Evolutionary conservation across 495 filamentous ascomycete genomes (phyloP).

Genomic region (Talaromyces nanjingensis): DNA sequence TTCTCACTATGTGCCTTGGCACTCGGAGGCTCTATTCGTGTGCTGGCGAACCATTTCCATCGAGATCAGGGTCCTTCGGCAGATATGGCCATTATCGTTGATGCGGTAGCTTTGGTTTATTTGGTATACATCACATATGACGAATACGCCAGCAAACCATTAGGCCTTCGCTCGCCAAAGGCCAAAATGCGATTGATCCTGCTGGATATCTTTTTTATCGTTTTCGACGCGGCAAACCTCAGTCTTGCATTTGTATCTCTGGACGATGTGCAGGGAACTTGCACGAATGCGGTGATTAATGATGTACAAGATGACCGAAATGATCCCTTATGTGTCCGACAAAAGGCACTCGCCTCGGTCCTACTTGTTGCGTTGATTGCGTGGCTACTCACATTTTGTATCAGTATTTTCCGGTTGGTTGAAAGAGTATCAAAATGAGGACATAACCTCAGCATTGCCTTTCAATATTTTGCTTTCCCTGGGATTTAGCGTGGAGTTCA

Average conservation of each 20-base stretch:
- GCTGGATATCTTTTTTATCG: slow-evolving; percentile 90
- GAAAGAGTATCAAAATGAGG: slow-evolving; percentile 46
- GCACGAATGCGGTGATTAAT: slow-evolving; percentile 35
- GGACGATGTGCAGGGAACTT: slow-evolving; percentile 61
- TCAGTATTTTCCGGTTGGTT: slow-evolving; percentile 82
- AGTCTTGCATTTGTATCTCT: slow-evolving; percentile 82
- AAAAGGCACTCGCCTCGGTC: slow-evolving; percentile 73
- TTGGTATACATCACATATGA: slow-evolving; percentile 91
- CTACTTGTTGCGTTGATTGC: slow-evolving; percentile 77
- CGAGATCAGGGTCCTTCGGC: slow-evolving; percentile 63
- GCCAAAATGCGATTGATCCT: slow-evolving; percentile 84
- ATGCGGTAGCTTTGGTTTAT: slow-evolving; percentile 83
- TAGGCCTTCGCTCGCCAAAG: slow-evolving; percentile 74
- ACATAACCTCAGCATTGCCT: background rate
- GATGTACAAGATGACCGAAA: slow-evolving; percentile 31
- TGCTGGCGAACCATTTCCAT: slow-evolving; percentile 40
- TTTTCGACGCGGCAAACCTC: slow-evolving; percentile 89
- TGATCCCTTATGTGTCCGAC: slow-evolving; percentile 54
- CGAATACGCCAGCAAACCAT: slow-evolving; percentile 88
- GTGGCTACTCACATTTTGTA: slow-evolving; percentile 84
- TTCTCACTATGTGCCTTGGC: slow-evolving; percentile 80
- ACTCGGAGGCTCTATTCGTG: slow-evolving; percentile 67
- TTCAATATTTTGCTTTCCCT: background rate
- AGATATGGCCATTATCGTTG: slow-evolving; percentile 84
- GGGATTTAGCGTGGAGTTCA: background rate